Evolutionary conservation across 2,329 filamentous ascomycete genomes (phyloP).

Genomic region (Thelonectria olida): DNA sequence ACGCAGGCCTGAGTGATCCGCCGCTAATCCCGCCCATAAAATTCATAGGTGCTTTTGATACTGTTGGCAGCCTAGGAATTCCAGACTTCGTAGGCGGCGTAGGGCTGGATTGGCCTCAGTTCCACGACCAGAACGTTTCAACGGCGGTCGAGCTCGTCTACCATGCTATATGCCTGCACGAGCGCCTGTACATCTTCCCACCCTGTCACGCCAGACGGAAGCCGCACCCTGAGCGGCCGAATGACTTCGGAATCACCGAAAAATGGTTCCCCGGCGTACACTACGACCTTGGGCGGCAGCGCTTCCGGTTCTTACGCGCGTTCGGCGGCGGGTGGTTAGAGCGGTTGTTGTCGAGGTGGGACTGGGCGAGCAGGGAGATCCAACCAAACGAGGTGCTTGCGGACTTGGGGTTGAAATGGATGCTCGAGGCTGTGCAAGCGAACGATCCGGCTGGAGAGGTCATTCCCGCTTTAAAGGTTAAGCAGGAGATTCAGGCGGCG

Average conservation of each 20-base stretch:
- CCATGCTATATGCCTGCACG: slow-evolving; percentile 35
- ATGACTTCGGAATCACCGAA: slow-evolving; percentile 22
- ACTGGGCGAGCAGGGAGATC: slow-evolving; percentile 28
- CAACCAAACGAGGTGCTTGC: slow-evolving; percentile 33
- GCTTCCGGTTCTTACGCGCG: slow-evolving; percentile 27
- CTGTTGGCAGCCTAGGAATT: slow-evolving; percentile 33
- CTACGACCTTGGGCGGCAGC: slow-evolving; percentile 36
- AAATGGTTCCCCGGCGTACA: slow-evolving; percentile 38
- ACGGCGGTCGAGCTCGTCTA: slow-evolving; percentile 36
- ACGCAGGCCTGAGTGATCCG: neutral
- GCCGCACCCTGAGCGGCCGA: neutral
- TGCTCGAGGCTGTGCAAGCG: slow-evolving; percentile 24
- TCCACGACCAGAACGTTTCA: slow-evolving; percentile 38
- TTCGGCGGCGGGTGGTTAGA: slow-evolving; percentile 35
- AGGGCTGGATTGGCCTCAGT: slow-evolving; percentile 36
- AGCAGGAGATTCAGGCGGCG: neutral
- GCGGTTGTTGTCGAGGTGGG: slow-evolving; percentile 39
- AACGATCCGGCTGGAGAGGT: slow-evolving; percentile 8
- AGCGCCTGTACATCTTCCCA: slow-evolving; percentile 29
- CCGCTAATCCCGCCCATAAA: slow-evolving; percentile 25
- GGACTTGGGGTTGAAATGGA: slow-evolving; percentile 31
- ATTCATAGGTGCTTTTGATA: slow-evolving; percentile 37
- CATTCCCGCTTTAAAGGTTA: neutral
- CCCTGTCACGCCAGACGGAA: slow-evolving; percentile 27
- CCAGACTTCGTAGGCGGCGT: slow-evolving; percentile 31